Percentiles rank a stretch among this genome's conserved stretches.
Conservation (phyloP, 768 basidiomycete genomes). For the Trichaptum fuscoviolaceum region DNA sequence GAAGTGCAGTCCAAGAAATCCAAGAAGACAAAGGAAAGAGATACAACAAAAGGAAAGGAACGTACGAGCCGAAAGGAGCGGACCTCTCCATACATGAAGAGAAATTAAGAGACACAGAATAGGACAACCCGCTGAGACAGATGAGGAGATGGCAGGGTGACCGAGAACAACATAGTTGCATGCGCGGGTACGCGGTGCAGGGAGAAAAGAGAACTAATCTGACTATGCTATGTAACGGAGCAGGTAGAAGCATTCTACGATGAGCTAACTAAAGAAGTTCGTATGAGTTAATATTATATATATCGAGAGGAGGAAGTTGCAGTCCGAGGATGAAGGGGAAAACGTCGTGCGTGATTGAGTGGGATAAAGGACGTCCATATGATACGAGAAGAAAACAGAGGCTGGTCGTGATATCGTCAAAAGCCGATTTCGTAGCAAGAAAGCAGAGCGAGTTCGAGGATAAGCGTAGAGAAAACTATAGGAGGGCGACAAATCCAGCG, state of each 20-base stretch:
- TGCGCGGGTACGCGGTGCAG: neutral
- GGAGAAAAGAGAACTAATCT: neutral
- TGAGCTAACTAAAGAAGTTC: neutral
- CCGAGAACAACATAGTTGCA: neutral
- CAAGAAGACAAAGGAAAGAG: neutral
- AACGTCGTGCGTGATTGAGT: neutral
- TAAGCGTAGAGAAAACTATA: neutral
- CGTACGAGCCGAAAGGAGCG: neutral
- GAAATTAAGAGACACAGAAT: neutral
- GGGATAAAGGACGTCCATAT: neutral
- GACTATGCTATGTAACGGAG: neutral
- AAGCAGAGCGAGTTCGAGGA: neutral
- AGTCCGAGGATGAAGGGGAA: neutral
- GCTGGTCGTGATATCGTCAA: neutral
- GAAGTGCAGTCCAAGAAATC: conserved; percentile 1
- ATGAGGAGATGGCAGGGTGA: neutral
- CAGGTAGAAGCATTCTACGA: neutral
- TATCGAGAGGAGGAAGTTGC: neutral
- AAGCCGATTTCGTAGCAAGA: neutral
- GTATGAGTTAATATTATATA: neutral
- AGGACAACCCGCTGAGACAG: neutral
- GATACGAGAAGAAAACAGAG: neutral
- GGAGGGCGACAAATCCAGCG: neutral
- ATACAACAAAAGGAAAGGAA: neutral
- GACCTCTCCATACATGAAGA: conserved; percentile 1